Conservation (phyloP, 257 asterid species). For the Nicotiana undulata region DNA sequence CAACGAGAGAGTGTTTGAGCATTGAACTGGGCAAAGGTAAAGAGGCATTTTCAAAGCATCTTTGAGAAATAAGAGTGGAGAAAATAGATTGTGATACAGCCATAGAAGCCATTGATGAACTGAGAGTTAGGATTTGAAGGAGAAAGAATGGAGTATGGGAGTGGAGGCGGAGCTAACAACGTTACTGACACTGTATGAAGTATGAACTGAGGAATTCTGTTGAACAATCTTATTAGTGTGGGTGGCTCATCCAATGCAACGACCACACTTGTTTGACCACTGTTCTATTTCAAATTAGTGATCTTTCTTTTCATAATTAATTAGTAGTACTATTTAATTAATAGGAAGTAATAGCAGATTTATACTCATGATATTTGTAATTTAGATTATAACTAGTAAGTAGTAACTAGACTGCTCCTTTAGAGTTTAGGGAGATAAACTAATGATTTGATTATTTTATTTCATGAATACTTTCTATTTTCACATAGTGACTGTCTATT, state of each 20-base stretch:
- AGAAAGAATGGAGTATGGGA: neutral
- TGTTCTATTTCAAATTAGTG: neutral
- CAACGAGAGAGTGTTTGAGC: slow-evolving; percentile 20
- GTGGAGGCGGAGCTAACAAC: neutral
- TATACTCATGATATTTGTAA: too few species aligned
- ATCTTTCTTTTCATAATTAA: too few species aligned
- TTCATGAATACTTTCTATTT: too few species aligned
- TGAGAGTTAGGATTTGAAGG: neutral
- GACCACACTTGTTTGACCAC: neutral
- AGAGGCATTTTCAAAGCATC: slow-evolving; percentile 16
- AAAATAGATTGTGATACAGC: slow-evolving; percentile 45
- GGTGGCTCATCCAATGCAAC: neutral
- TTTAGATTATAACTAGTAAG: too few species aligned
- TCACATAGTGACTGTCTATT: too few species aligned
- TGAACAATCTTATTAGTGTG: neutral
- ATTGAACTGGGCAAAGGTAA: slow-evolving; percentile 19
- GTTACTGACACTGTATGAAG: neutral
- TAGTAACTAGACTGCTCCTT: too few species aligned
- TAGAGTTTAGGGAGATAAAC: too few species aligned
- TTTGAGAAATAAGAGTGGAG: slow-evolving; percentile 32
- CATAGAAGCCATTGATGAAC: slow-evolving; percentile 51
- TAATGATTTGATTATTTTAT: too few species aligned
- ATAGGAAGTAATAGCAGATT: too few species aligned
- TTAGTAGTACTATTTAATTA: too few species aligned
- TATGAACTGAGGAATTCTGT: neutral